Evolutionary conservation across 352 stramenopile species (phyloP), one percentile per base, ranked within the genome.

Genomic region (Globisporangium paroecandrum): DNA sequence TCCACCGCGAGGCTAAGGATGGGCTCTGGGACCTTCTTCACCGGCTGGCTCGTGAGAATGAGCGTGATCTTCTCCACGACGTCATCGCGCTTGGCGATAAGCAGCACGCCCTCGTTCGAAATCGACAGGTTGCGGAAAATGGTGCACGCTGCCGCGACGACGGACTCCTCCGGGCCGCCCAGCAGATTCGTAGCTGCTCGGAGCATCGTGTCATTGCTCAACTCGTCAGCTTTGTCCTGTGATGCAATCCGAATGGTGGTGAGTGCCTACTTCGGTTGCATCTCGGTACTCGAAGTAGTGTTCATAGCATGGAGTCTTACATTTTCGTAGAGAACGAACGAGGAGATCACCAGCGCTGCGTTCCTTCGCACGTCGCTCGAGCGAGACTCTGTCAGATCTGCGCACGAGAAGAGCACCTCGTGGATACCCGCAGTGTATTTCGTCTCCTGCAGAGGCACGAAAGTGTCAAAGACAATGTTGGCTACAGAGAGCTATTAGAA

Each of bases 71-170:
- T 83, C 55, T 62, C 43, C 3, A 91, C 65, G 38, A 83, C 65
- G 54, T 83, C 73, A 3, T 68, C 38, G 12, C 76, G 81, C 24
- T 70, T 74, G 0, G 78, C 77, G 6, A 91, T 54, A 2, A 86
- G 66, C 9, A 82, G 55, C 6, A 72, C 73, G 22, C 81, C 83
- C 70, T 91, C 78, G 64, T 83, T 85, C 8, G 80, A 89, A 62
- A 89, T 64, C 0, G 77, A 79, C 38, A 88, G 61, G 70, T 91
- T 90, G 12, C 73, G 74, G 46, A 91, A 82, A 58, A 91, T 78
- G 2, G 64, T 71, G 64, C 75, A 85, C 0, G 69, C 79, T 24
- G 77, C 80, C 32, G 77, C 59, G n/a, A 88, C 72, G 0, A 84
- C 83, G 0, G 62, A 29, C 58, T 89, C 75, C 20, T 88, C 79